Conservation (phyloP, 1,284 basidiomycete genomes). For the Tylopilus sp. region DNA sequence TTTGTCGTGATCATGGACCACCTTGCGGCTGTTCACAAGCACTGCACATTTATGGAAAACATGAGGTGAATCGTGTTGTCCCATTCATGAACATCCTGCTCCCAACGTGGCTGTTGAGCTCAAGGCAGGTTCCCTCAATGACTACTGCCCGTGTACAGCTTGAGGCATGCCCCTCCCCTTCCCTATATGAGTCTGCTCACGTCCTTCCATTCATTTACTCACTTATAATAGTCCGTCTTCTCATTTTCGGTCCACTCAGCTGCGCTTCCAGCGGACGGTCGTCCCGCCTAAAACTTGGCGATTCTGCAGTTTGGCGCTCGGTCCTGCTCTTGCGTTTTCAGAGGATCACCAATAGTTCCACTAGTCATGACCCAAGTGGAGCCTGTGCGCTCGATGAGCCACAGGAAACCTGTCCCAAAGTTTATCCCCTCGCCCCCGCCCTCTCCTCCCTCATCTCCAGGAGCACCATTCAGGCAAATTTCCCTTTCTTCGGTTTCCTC, state of each 20-base stretch:
- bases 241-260: conserved; percentile 32
- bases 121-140: conserved; percentile 36
- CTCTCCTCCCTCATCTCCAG: conserved; percentile 39
- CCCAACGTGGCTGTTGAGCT: conserved; percentile 39
- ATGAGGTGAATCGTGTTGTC: conserved; percentile 38
- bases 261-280: conserved; percentile 23
- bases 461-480: conserved; percentile 32
- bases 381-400: conserved; percentile 49
- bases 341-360: conserved; percentile 4
- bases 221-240: conserved; percentile 33
- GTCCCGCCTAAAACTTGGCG: conserved; percentile 14
- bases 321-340: conserved; percentile 8
- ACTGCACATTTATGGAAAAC: conserved; percentile 38
- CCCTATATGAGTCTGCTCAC: conserved; percentile 34
- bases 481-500: conserved; percentile 31
- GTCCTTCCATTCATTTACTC: conserved; percentile 31
- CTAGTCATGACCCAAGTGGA: conserved; percentile 29
- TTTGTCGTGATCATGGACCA: conserved; percentile 39
- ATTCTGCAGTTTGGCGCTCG: conserved; percentile 9
- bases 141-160: conserved; percentile 37
- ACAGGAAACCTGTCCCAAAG: conserved; percentile 64
- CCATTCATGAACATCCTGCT: conserved; percentile 36
- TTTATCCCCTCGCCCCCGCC: conserved; percentile 61
- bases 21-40: conserved; percentile 38
- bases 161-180: conserved; percentile 28